Base-by-base conservation (phyloP, 352 stramenopile genomes). In the Phytophthora sp. region DNA sequence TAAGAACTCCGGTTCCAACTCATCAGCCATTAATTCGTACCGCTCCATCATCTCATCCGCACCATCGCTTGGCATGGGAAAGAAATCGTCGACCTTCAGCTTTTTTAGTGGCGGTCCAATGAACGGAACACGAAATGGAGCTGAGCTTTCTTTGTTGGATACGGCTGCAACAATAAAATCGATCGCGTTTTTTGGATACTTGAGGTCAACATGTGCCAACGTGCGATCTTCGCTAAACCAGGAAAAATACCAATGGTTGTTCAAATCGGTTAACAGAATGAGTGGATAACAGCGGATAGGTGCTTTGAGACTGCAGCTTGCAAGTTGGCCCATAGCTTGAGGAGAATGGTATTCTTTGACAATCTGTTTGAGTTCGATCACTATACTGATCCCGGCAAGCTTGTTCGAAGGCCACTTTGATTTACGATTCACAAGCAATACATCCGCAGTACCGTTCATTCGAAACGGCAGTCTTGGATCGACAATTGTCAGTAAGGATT, bases 271-370 rank as follows among this genome's bases (percentile, higher is more conserved):
- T 50, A 76, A 56, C 42, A 76, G 60, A 37, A 61, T 64, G 39
- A 68, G 1, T 32, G 54, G 61, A 46, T 51, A 58, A 30, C 66
- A 76, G 34, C 57, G 7, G 12, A 57, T 26, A 59, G 52, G 59
- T 34, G 66, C 59, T 35, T 76, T 72, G 11, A 76, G 7, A 23
- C 66, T 72, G 26, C 39, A 54, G 30, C 54, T 59, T 13, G 34
- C 66, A 72, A 76, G 66, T 60, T 72, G 61, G 30, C 51, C 66
- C 34, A 75, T 9, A 4, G 62, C 54, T 69, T 75, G 54, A 68
- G 46, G 38, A 49, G 61, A 11, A 69, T 76, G 41, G 23, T 1
- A 5, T 0, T 15, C 6, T 55, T 70, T 41, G 46, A 62, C 50
- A 44, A 54, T 44, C 57, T 53, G 39, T 52, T 68, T 64, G 45